Conservation (phyloP, 176 grass and related monocot genomes). For the Aegilops longissima region DNA sequence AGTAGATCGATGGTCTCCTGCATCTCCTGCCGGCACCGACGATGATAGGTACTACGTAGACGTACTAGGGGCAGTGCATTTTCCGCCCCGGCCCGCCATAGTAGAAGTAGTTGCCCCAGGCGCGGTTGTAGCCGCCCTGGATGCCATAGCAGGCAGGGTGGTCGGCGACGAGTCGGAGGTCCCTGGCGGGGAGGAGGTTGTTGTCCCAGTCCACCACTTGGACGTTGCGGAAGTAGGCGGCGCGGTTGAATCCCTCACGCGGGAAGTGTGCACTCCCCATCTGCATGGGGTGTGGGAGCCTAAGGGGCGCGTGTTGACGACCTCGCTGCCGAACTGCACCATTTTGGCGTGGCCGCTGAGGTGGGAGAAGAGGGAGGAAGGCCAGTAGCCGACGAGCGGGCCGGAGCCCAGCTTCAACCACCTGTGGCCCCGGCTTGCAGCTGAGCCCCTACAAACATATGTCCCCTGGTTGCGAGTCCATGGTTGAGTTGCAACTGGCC, state of each 20-base stretch:
- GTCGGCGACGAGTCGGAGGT: constrained; percentile 60
- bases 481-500: too few species aligned
- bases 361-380: constrained; percentile 64
- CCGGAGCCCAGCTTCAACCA: constrained; percentile 81
- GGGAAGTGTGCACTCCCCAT: constrained; percentile 83
- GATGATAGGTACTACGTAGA: background rate
- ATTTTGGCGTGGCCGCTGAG: constrained; percentile 67
- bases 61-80: constrained; percentile 42
- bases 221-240: constrained; percentile 87
- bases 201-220: constrained; percentile 86
- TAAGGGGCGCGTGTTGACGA: constrained; percentile 48
- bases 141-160: constrained; percentile 71
- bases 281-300: constrained; percentile 71
- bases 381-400: constrained; percentile 77
- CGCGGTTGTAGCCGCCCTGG: constrained; percentile 40
- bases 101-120: constrained; percentile 81
- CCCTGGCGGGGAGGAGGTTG: constrained; percentile 61
- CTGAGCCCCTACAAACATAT: too few species aligned
- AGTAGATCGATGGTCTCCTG: background rate
- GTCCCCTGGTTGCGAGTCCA: too few species aligned
- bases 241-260: constrained; percentile 35
- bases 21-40: background rate
- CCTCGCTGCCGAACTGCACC: constrained; percentile 91
- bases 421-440: constrained; percentile 53
- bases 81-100: constrained; percentile 74